Base-by-base conservation (phyloP, 2,329 filamentous ascomycete species). In the Colletotrichum horii region DNA sequence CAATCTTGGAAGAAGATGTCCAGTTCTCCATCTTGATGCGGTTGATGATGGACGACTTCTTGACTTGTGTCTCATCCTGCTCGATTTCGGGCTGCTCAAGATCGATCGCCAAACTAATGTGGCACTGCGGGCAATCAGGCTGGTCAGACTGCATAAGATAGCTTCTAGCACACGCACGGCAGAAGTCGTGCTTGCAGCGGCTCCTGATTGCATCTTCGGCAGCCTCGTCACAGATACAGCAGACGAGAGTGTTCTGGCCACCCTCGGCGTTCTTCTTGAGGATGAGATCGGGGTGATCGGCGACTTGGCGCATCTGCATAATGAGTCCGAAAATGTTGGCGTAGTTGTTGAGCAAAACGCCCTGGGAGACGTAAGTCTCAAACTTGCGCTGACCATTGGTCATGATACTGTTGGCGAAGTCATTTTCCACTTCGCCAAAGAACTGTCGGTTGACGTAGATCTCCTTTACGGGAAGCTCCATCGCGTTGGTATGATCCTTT, bases 301-400 rank as follows among this genome's bases (percentile, higher is more conserved):
- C 96, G 30, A 98, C 95, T 86, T 99, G 97, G 71, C 97, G 94
- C 96, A 99, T 98, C 84, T 98, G 96, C 95, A 98, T 98, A 82
- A 99, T 98, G 71, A 99, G 90, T 82, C 96, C 96, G 81, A 99
- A 99, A 78, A 99, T 98, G 83, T 99, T 99, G 87, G 97, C 97
- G 80, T 98, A 98, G 83, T 98, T 98, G 88, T 98, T 96, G 76
- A 99, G 90, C 84, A 99, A 92, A 24, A 98, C 96, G 87, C 96
- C 96, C 78, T 96, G 95, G 22, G 95, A 94, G 48, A 98, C 97
- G 79, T 98, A 99, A 0, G 96, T 98, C 81, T 98, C 95, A 79
- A 98, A 99, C 80, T 96, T 93, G 76, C 97, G 94, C 74, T 93
- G 91, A 9, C 95, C 94, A 82, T 95, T 98, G 19, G 93, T 95